Evolutionary conservation across 306 rosid genomes (phyloP).

Genomic region (Vigna mungo): DNA sequence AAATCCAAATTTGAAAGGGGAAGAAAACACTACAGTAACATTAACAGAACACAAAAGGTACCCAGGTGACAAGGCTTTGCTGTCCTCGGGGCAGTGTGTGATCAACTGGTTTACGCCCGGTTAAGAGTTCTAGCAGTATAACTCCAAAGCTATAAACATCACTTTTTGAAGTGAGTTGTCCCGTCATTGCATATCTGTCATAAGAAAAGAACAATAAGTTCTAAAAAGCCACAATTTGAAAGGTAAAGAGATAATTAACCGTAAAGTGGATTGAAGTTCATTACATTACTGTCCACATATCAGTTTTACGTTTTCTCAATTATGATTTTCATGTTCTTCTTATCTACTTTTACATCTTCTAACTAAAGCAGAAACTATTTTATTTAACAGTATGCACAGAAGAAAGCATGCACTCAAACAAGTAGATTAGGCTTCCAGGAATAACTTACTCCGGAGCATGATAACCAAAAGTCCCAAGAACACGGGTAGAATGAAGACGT

Average conservation of each 20-base stretch:
- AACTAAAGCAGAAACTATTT: not conserved
- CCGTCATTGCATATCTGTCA: slow-evolving; percentile 87
- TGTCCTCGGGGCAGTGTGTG: slow-evolving; percentile 85
- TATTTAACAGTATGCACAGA: not conserved
- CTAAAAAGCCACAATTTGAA: slow-evolving; percentile 14
- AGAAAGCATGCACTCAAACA: not conserved
- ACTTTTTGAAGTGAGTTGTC: slow-evolving; percentile 72
- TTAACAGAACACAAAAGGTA: slow-evolving; percentile 43
- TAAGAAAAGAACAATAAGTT: slow-evolving; percentile 34
- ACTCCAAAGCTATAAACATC: slow-evolving; percentile 91
- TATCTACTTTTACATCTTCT: not conserved
- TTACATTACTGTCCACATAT: slow-evolving; percentile 11
- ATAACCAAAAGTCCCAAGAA: slow-evolving; percentile 90
- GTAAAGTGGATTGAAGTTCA: slow-evolving; percentile 27
- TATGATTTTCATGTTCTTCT: not conserved
- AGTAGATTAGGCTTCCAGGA: slow-evolving; percentile 12
- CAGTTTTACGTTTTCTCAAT: slow-evolving; percentile 1
- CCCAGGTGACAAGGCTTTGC: slow-evolving; percentile 96
- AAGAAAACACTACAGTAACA: slow-evolving; percentile 18
- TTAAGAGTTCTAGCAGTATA: slow-evolving; percentile 73
- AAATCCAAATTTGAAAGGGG: slow-evolving; percentile 20
- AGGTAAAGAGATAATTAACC: slow-evolving; percentile 14
- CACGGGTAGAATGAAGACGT: slow-evolving; percentile 91
- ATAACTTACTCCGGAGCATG: slow-evolving; percentile 88
- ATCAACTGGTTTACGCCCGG: slow-evolving; percentile 87